Base-by-base conservation (phyloP, 2,329 filamentous ascomycete genomes). In the Alternaria postmessia region DNA sequence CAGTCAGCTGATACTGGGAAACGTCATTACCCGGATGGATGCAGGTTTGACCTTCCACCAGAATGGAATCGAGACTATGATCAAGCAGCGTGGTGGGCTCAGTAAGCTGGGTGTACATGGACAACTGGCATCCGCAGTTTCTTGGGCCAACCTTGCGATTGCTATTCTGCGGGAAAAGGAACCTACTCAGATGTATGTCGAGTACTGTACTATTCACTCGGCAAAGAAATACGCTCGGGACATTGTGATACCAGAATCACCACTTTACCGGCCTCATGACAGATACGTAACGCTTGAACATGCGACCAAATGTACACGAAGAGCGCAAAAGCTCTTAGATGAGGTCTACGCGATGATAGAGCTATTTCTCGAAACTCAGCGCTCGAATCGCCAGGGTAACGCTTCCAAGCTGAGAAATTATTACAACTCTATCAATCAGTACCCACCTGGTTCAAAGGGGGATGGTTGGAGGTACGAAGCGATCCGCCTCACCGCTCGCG, bases 401-500 rank as follows among this genome's bases (percentile, higher is more conserved):
- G 46, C 32, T 1, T 36, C 51, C 1, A 68, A 64, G 1, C 56
- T 75, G 3, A 65, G 59, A 14, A 66, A 51, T 26, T 44, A 71
- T 2, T 66, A 70, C 51, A 64, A 64, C 18, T 68, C 68, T 18
- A 72, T 77, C 5, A 59, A 51, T 1, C 52, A 68, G 7, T 74
- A 70, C 42, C 65, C 58, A 0, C 52, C 68, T 28, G 53, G 67
- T 7, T 47, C 66, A 1, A 72, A 60, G 6, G 14, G 52, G 11
- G 56, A 52, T 6, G 75, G 76, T 42, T 73, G 69, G 68, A 75
- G 63, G 46, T 78, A 79, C 59, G 77, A 80, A 51, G 75, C 75
- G 1, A 66, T 75, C n/a, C 75, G 78, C 0, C 65, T 79, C 12
- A 61, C 73, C 1, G 65, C 71, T 6, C 51, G 75, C 9, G 62